These are phyloP conservation scores for Trichoderma asperellum DNA, from an alignment of 2,329 filamentous ascomycete species.

Conservation along the genomic window DNA sequence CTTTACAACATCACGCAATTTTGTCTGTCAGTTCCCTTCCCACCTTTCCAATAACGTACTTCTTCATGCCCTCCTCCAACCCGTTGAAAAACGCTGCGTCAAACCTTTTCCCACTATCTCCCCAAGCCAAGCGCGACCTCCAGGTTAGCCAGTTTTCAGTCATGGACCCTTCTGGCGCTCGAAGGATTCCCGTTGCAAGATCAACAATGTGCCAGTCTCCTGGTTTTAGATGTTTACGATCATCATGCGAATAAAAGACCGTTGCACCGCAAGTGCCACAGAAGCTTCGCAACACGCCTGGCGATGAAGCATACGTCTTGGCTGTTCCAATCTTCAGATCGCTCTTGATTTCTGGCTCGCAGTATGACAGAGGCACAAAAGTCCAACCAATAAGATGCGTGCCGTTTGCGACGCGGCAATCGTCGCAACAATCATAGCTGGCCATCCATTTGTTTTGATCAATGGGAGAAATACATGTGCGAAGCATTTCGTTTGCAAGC, in stretches of 20 bases:
- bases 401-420: slow-evolving; percentile 50
- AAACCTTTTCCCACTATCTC: slow-evolving; percentile 43
- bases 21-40: slow-evolving; percentile 36
- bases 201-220: slow-evolving; percentile 45
- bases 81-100: slow-evolving; percentile 44
- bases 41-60: slow-evolving; percentile 44
- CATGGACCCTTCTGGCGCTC: slow-evolving; percentile 49
- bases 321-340: slow-evolving; percentile 49
- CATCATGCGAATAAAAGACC: slow-evolving; percentile 42
- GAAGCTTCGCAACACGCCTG: slow-evolving; percentile 47
- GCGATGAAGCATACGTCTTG: slow-evolving; percentile 48
- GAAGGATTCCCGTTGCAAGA: slow-evolving; percentile 49
- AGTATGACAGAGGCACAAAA: slow-evolving; percentile 44
- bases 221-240: slow-evolving; percentile 37
- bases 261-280: slow-evolving; percentile 54
- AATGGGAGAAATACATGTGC: slow-evolving; percentile 42
- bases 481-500: slow-evolving; percentile 39
- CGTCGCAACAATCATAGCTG: slow-evolving; percentile 47
- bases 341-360: slow-evolving; percentile 44
- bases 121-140: slow-evolving; percentile 45
- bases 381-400: slow-evolving; percentile 50
- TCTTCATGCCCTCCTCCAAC: slow-evolving; percentile 44
- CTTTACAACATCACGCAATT: background rate
- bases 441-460: slow-evolving; percentile 50
- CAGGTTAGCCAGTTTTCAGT: slow-evolving; percentile 54